These are phyloP conservation scores for Penicillium egyptiacum DNA, from an alignment of 495 filamentous ascomycete genomes.

Conservation along the genomic window DNA sequence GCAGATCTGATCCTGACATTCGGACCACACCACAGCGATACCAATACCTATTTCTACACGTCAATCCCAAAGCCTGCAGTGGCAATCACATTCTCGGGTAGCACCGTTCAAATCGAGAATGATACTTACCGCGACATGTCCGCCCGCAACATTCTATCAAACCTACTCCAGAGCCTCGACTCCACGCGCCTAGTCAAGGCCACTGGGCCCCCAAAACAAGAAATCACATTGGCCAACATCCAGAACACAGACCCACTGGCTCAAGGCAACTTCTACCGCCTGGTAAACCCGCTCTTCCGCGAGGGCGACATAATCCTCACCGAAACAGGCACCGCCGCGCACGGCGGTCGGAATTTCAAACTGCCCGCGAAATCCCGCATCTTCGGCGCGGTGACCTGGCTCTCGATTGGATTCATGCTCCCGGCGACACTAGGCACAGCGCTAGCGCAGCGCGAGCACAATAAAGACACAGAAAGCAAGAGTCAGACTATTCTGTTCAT, in stretches of 20 bases:
- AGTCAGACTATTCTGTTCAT: constrained; percentile 64
- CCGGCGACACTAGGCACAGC: constrained; percentile 50
- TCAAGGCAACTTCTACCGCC: constrained; percentile 35
- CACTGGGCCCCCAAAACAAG: constrained; percentile 17
- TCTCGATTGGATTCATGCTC: constrained; percentile 51
- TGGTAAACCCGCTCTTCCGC: constrained; percentile 31
- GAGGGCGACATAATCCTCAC: constrained; percentile 42
- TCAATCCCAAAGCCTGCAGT: constrained; percentile 27
- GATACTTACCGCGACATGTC: constrained; percentile 29
- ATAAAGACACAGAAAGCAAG: constrained; percentile 18
- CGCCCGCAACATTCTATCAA: constrained; percentile 18
- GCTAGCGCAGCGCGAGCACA: constrained; percentile 42
- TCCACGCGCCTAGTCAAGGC: constrained; percentile 16
- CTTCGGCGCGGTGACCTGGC: constrained; percentile 41
- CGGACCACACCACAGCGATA: constrained; percentile 38
- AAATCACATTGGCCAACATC: constrained; percentile 15
- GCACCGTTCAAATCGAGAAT: constrained; percentile 31
- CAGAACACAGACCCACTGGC: constrained; percentile 23
- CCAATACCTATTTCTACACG: constrained; percentile 37
- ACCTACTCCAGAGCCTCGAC: constrained; percentile 26
- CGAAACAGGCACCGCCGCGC: constrained; percentile 42
- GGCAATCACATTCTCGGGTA: constrained; percentile 32
- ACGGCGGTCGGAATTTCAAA: constrained; percentile 33
- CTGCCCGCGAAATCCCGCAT: constrained; percentile 32
- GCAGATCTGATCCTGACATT: constrained; percentile 37